A percentile compares a stretch with the other conserved stretches of the same genome.
Evolutionary conservation across 176 grass and related monocot genomes (phyloP).

Genomic region (Microstegium vimineum): DNA sequence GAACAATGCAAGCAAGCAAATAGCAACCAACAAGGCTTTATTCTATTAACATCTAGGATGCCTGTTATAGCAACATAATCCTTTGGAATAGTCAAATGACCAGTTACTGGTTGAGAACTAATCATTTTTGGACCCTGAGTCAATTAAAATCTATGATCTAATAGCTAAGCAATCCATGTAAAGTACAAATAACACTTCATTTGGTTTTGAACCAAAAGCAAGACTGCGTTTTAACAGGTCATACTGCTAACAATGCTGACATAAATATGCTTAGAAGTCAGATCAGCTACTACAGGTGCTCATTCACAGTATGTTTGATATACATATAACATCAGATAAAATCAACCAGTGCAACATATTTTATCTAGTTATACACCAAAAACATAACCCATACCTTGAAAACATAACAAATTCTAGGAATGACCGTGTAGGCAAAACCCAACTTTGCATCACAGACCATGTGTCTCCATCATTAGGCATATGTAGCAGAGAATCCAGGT

Average conservation of each 20-base stretch:
- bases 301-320: slow-evolving; percentile 7
- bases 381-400: slow-evolving; percentile 58
- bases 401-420: slow-evolving; percentile 99
- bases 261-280: not conserved
- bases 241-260: not conserved
- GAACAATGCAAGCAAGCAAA: not conserved
- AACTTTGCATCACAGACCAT: slow-evolving; percentile 97
- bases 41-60: not conserved
- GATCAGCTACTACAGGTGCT: not conserved
- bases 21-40: not conserved
- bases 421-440: slow-evolving; percentile 86
- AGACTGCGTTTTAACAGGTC: no score
- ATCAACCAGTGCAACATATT: slow-evolving; percentile 1
- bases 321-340: not conserved
- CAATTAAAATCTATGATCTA: slow-evolving; percentile 6
- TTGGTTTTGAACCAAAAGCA: not conserved
- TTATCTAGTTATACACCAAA: not conserved
- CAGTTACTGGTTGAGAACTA: not conserved
- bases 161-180: not conserved
- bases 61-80: not conserved
- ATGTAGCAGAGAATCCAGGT: slow-evolving; percentile 49
- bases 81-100: not conserved
- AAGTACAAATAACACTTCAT: not conserved
- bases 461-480: slow-evolving; percentile 80
- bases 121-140: not conserved